Conservation (phyloP, 352 stramenopile genomes). For the Aphanomyces euteiches region DNA sequence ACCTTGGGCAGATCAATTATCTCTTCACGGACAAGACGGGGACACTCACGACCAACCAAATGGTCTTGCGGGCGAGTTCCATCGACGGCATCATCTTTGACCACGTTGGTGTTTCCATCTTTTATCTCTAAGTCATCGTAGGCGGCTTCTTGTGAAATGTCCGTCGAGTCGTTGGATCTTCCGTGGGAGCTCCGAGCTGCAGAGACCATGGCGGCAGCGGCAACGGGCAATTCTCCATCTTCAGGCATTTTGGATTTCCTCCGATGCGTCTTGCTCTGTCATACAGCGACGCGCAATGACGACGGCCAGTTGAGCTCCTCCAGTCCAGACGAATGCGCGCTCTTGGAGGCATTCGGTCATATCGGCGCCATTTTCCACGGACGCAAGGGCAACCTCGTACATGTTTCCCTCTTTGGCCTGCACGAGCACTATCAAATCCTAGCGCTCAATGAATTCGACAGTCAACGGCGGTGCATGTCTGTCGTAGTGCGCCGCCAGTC, state of each 20-base stretch:
- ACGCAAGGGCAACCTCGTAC: constrained; percentile 67
- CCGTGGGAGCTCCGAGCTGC: no score
- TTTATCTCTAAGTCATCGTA: no score
- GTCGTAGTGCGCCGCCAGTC: constrained; percentile 50
- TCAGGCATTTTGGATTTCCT: constrained; percentile 46
- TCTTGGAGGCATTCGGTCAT: constrained; percentile 64
- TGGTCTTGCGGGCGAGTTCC: constrained; percentile 94
- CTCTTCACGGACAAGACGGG: constrained; percentile 99
- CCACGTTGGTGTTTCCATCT: constrained; percentile 11
- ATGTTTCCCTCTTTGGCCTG: constrained; percentile 71
- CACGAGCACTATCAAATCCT: constrained; percentile 64
- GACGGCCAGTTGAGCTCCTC: constrained; percentile 65
- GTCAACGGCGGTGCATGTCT: constrained; percentile 78
- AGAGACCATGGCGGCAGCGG: no score
- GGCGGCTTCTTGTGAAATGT: no score
- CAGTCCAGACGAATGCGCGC: constrained; percentile 73
- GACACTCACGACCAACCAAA: constrained; percentile 98
- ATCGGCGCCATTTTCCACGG: constrained; percentile 78
- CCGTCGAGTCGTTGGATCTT: no score
- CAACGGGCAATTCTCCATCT: no score
- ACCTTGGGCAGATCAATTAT: constrained; percentile 97
- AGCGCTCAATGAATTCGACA: constrained; percentile 81
- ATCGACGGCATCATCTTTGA: constrained; percentile 90
- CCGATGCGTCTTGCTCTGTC: constrained; percentile 69
- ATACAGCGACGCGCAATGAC: constrained; percentile 54